These are phyloP conservation scores for Solanum boliviense DNA, from an alignment of 257 asterid genomes.

Conservation along the genomic window DNA sequence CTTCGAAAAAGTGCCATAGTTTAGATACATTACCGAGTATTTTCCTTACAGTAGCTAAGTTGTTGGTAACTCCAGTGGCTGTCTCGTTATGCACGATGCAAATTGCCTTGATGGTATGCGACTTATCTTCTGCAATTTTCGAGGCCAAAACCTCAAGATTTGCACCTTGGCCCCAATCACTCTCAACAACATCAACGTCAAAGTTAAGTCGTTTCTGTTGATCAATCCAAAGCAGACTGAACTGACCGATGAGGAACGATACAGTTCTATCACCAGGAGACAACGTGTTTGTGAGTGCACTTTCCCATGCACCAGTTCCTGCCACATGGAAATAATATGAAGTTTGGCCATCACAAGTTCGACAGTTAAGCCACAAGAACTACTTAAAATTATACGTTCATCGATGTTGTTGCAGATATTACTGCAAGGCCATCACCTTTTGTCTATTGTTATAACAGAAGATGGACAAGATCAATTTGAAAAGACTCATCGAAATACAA, in stretches of 20 bases:
- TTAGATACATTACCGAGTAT: slow-evolving; percentile 51
- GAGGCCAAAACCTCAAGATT: slow-evolving; percentile 70
- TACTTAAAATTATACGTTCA: background rate
- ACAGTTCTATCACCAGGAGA: slow-evolving; percentile 88
- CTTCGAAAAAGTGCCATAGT: background rate
- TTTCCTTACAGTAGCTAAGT: slow-evolving; percentile 83
- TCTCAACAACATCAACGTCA: slow-evolving; percentile 88
- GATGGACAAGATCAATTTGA: background rate
- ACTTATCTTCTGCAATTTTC: slow-evolving; percentile 61
- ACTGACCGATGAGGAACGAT: slow-evolving; percentile 88
- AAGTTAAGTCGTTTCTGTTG: slow-evolving; percentile 92
- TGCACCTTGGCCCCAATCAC: slow-evolving; percentile 97
- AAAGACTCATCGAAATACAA: background rate
- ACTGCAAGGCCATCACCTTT: background rate
- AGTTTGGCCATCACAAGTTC: background rate
- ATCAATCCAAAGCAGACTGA: slow-evolving; percentile 98
- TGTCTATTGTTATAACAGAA: background rate
- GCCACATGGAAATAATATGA: background rate
- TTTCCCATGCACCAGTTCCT: slow-evolving; percentile 99
- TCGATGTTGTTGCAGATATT: background rate
- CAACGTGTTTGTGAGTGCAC: slow-evolving; percentile 93
- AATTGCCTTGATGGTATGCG: slow-evolving; percentile 83
- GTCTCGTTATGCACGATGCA: slow-evolving; percentile 99
- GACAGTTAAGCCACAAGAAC: background rate
- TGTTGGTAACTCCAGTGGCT: slow-evolving; percentile 95